These are phyloP conservation scores for Penicillium parvum DNA, from an alignment of 495 filamentous ascomycete genomes.

Conservation along the genomic window DNA sequence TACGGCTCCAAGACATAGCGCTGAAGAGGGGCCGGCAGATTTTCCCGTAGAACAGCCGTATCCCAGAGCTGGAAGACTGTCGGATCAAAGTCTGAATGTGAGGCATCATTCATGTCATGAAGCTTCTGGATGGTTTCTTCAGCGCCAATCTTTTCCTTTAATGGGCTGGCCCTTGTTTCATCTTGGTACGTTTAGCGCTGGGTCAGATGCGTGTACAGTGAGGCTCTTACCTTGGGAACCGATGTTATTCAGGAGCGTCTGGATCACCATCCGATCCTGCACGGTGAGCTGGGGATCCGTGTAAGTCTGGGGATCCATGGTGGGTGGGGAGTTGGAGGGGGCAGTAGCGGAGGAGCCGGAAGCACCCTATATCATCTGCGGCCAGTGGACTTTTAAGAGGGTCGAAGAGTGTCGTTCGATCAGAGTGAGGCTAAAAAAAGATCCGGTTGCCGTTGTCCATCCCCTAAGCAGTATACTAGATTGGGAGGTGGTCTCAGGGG, in stretches of 20 bases:
- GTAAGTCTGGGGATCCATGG: constrained; percentile 35
- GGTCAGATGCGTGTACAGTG: constrained; percentile 1
- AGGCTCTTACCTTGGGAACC: constrained; percentile 14
- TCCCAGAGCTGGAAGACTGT: constrained; percentile 53
- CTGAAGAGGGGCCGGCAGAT: constrained; percentile 35
- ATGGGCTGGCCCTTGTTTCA: constrained; percentile 13
- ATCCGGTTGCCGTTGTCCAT: too few species aligned
- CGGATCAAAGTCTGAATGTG: constrained; percentile 43
- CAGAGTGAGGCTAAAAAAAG: background rate
- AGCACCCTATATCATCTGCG: constrained; percentile 3
- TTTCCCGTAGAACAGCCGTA: constrained; percentile 30
- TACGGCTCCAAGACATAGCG: constrained; percentile 53
- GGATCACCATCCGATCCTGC: constrained; percentile 47
- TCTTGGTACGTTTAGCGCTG: constrained; percentile 9
- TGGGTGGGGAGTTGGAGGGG: background rate
- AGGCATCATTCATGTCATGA: constrained; percentile 50
- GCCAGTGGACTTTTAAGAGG: background rate
- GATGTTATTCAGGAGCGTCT: constrained; percentile 37
- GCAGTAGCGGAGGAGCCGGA: background rate
- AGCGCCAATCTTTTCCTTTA: constrained; percentile 15
- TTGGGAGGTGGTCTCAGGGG: constrained; percentile 14
- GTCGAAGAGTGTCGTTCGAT: background rate
- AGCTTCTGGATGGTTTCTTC: constrained; percentile 38
- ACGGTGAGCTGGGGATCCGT: constrained; percentile 47
- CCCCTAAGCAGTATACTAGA: constrained; percentile 4